Base-by-base conservation (phyloP, 805 yeast genomes). In the Candida coleopterorum region DNA sequence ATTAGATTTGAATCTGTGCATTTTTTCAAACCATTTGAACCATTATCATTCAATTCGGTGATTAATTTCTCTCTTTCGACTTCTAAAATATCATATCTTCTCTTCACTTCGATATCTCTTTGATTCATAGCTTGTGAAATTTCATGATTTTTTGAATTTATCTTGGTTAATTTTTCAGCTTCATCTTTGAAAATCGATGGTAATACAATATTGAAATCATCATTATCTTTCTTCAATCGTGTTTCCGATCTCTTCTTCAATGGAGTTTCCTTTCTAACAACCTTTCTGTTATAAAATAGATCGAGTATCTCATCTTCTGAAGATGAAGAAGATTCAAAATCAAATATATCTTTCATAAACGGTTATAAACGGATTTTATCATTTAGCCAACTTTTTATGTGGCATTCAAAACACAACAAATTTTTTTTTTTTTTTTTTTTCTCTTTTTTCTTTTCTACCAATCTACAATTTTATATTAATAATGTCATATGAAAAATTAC, bases 401-500 rank as follows among this genome's bases (percentile, higher is more conserved):
- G 32, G 32, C 32, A 29, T 29, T 29, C n/a, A 14, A 11, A 14
- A 22, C 10, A 9, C 14, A 12, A 8, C 14, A 24, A 24, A 8
- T 24, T 24, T 24, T 12, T 12, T 10, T 24, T 24, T 11, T 22
- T 22, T 10, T 9, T 22, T 22, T 22, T 22, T 22, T 22, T 22
- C 24, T 10, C 24, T 22, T 22, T 22, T 10, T 12, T 24, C 14
- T 12, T 24, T 20, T 29, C 32, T 18, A 32, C 18, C 35, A 32
- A 25, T 9, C 18, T 18, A 14, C 18, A 23, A 5, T 14, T 4
- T 28, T 29, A 23, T 21, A 15, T 21, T 18, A 39, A 50, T n/a
- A 21, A 64, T 64, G 71, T 48, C 64, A 25, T 63, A 61, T 48
- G 64, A 60, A 29, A 67, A 64, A 40, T 58, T 67, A 39, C 60